Base-by-base conservation (phyloP, 768 basidiomycete species). In the Leccinum truebloodii region DNA sequence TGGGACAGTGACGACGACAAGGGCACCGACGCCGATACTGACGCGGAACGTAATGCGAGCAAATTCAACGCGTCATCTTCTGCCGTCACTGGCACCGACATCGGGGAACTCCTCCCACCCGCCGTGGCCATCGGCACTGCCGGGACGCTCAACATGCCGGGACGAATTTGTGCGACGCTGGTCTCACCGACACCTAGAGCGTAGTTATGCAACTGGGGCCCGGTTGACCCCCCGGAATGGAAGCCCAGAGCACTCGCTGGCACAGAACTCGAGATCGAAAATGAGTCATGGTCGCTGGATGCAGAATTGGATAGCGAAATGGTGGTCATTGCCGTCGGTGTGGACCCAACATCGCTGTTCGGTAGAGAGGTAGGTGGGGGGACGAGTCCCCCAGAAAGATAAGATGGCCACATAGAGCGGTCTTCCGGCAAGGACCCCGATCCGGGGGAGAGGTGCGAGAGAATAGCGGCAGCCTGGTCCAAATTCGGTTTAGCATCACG, bases 351-450 rank as follows among this genome's bases (percentile, higher is more conserved):
- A 30, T 59, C 64, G 49, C 57, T 64, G 35, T 67, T 66, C 6
- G 62, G 55, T 37, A 41, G 32, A 32, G 52, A 55, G 18, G 67
- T 62, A n/a, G 81, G 84, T 46, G 79, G 81, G 24, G 87, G 88
- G 12, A 92, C 75, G 14, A 81, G 75, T 2, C 90, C 89, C 8
- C 88, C 88, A 2, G 88, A 88, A 32, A 93, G 79, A 74, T 88
- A 92, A 35, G 86, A 86, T 0, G 94, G 93, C 92, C 96, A 98
- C 51, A 95, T 83, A 2, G 90, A 92, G 63, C 95, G 90, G 72
- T 98, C 96, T 59, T 95, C 94, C 0, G 96, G 97, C 3, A 99
- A 80, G 7, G 92, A 93, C 3, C 82, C 79, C 2, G 84, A 80
- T 3, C 78, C 76, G 0, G 90, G 88, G 6, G 87, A 85, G 59